These are phyloP conservation scores for Cucurbita ficifolia DNA, from an alignment of 306 rosid genomes.

Conservation along the genomic window DNA sequence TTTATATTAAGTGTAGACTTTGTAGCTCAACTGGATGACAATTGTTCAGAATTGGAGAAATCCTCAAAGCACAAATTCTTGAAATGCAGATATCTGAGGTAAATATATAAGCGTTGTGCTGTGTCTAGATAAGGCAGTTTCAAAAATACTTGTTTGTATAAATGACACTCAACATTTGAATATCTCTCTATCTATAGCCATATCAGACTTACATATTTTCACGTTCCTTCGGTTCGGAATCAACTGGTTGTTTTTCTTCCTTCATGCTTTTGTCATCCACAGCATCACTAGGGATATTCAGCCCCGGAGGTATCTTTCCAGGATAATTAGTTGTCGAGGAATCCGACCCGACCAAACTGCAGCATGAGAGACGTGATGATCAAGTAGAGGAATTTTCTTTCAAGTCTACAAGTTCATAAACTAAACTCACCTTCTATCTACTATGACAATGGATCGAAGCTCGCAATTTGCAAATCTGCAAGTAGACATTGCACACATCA, in stretches of 20 bases:
- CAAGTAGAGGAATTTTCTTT: background rate
- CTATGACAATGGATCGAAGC: constrained; percentile 57
- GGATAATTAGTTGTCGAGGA: constrained; percentile 44
- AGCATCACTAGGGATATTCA: constrained; percentile 38
- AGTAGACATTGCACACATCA: constrained; percentile 6
- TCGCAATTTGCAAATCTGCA: constrained; percentile 68
- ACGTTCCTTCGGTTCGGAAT: background rate
- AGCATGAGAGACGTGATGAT: constrained; percentile 13
- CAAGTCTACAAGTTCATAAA: background rate
- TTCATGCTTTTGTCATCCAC: constrained; percentile 13
- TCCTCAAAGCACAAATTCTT: background rate
- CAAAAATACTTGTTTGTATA: constrained; percentile 3
- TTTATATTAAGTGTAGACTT: background rate
- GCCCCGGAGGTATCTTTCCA: constrained; percentile 49
- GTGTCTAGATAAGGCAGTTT: constrained; percentile 2
- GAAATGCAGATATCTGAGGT: background rate
- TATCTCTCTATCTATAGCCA: background rate
- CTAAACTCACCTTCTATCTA: constrained; percentile 40
- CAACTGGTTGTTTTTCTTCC: constrained; percentile 9
- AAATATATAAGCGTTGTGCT: background rate
- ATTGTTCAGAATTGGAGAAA: background rate
- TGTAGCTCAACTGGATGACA: background rate
- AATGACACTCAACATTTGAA: background rate
- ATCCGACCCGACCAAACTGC: constrained; percentile 43
- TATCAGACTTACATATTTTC: constrained; percentile 2